Conservation (phyloP, 306 rosid genomes). For the Vigna unguiculata region DNA sequence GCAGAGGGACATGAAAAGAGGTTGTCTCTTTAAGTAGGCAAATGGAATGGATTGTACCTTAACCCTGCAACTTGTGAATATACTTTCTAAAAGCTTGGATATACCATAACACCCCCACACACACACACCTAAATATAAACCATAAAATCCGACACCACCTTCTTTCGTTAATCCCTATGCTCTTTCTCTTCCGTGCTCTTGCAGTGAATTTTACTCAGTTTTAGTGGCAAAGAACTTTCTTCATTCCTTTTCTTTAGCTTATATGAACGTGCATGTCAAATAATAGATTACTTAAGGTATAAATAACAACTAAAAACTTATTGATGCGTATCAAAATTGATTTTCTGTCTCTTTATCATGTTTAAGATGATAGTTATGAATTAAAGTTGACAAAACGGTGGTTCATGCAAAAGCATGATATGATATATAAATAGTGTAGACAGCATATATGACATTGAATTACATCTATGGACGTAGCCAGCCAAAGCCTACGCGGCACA, state of each 20-base stretch:
- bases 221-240: slow-evolving; percentile 52
- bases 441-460: slow-evolving; percentile 18
- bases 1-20: slow-evolving; percentile 59
- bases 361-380: too few species aligned
- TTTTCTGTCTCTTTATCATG: too few species aligned
- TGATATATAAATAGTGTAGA: neutral
- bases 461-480: slow-evolving; percentile 45
- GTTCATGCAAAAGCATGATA: too few species aligned
- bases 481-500: slow-evolving; percentile 65
- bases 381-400: too few species aligned
- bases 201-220: slow-evolving; percentile 54
- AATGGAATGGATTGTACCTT: slow-evolving; percentile 83
- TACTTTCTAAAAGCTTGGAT: slow-evolving; percentile 93
- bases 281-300: neutral
- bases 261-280: slow-evolving; percentile 2
- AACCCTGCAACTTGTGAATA: slow-evolving; percentile 76
- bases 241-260: slow-evolving; percentile 49
- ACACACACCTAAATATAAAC: slow-evolving; percentile 70
- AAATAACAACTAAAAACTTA: neutral
- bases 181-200: slow-evolving; percentile 47
- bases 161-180: slow-evolving; percentile 91
- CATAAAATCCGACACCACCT: slow-evolving; percentile 61
- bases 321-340: too few species aligned
- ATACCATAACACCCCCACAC: slow-evolving; percentile 75
- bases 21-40: slow-evolving; percentile 73